These are phyloP conservation scores for Casuarina glauca DNA, from an alignment of 306 rosid species.

Conservation along the genomic window DNA sequence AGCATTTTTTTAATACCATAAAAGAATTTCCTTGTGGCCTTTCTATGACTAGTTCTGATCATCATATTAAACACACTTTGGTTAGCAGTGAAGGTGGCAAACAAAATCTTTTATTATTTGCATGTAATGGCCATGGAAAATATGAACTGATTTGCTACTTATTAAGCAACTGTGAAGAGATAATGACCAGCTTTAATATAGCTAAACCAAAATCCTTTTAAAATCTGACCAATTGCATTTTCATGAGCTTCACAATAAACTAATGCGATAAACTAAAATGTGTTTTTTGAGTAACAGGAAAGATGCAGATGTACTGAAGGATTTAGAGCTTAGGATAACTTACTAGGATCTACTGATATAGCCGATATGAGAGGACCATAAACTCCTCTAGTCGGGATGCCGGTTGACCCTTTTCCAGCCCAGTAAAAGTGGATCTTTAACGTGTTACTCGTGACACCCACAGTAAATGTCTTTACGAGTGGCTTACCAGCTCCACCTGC, in stretches of 20 bases:
- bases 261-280: no score
- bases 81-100: neutral
- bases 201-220: neutral
- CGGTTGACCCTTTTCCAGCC: conserved; percentile 99
- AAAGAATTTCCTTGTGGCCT: neutral
- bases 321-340: conserved; percentile 35
- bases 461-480: conserved; percentile 54
- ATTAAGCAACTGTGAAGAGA: neutral
- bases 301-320: neutral
- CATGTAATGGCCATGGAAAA: neutral
- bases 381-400: conserved; percentile 86
- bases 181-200: neutral
- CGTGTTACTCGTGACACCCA: conserved; percentile 52
- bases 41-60: neutral
- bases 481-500: conserved; percentile 77
- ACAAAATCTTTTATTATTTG: neutral
- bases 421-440: conserved; percentile 84
- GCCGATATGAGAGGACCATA: conserved; percentile 94
- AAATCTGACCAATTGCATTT: neutral
- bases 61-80: neutral
- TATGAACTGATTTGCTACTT: neutral
- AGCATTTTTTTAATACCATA: neutral
- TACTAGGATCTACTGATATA: conserved; percentile 86
- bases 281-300: conserved; percentile 6
- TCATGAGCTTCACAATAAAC: conserved; percentile 9